Conservation (phyloP, 2,329 filamentous ascomycete genomes). For the Hawksworthiomyces lignivorus region DNA sequence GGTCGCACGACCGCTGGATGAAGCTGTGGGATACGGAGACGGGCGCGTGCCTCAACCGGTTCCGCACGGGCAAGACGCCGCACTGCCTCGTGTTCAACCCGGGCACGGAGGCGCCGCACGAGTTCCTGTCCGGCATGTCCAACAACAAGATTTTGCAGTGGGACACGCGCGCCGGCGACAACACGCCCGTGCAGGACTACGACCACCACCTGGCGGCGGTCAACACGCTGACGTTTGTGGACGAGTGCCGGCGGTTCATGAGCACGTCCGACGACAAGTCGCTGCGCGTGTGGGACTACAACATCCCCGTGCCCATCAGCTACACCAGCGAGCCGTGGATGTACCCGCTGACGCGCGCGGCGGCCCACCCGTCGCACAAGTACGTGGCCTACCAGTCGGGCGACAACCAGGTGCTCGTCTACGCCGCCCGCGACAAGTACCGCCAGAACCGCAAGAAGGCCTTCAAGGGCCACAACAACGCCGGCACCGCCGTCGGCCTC, state of each 20-base stretch:
- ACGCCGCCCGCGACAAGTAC: constrained; percentile 91
- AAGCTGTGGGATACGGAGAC: constrained; percentile 99
- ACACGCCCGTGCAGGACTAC: constrained; percentile 88
- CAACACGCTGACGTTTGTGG: constrained; percentile 95
- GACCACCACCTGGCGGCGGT: constrained; percentile 96
- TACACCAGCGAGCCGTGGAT: constrained; percentile 97
- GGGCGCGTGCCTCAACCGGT: constrained; percentile 77
- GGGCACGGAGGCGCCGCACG: constrained; percentile 64
- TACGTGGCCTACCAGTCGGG: constrained; percentile 89
- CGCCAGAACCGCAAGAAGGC: constrained; percentile 95
- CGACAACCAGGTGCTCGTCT: constrained; percentile 96
- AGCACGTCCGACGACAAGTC: constrained; percentile 97
- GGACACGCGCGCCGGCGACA: constrained; percentile 63
- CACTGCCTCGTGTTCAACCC: constrained; percentile 95
- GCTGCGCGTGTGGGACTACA: constrained; percentile 94
- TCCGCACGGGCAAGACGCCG: constrained; percentile 88
- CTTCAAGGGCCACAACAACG: constrained; percentile 92
- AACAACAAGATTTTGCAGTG: constrained; percentile 99
- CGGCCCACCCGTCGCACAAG: constrained; percentile 81
- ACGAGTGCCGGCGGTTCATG: constrained; percentile 91
- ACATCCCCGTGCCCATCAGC: constrained; percentile 96
- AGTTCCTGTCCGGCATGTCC: constrained; percentile 94
- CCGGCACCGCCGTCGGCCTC: constrained; percentile 86
- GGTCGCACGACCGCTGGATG: constrained; percentile 90
- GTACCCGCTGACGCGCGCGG: constrained; percentile 86